phyloP scores from a whole-genome alignment of 805 yeast species.

The Sugiyamaella lignohabitans region DNA sequence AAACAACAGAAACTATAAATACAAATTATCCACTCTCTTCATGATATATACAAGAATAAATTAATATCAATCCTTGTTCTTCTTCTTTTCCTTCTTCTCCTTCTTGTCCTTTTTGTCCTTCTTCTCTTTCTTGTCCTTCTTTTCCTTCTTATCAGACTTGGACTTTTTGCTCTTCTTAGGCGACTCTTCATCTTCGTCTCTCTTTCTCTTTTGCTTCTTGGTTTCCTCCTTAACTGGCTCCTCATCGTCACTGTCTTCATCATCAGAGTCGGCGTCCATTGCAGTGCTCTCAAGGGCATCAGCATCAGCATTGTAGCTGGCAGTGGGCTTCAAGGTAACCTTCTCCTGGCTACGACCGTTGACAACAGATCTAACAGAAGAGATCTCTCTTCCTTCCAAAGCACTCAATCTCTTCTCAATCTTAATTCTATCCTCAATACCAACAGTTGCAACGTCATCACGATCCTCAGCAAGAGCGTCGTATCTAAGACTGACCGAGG shows the following conservation, averaged over 20 bases:
- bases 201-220: conserved; percentile 29
- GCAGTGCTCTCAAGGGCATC: conserved; percentile 68
- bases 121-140: conserved; percentile 46
- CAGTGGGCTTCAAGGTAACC: conserved; percentile 76
- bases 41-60: neutral
- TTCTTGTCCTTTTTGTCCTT: conserved; percentile 26
- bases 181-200: conserved; percentile 18
- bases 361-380: conserved; percentile 73
- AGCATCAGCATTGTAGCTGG: conserved; percentile 92
- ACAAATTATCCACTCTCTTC: conserved; percentile 25
- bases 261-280: conserved; percentile 73
- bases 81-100: conserved; percentile 40
- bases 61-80: conserved; percentile 28
- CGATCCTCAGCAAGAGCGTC: conserved; percentile 97
- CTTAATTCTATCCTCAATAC: conserved; percentile 83
- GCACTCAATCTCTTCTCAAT: conserved; percentile 92
- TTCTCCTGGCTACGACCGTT: conserved; percentile 70
- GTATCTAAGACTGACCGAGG: conserved; percentile 92
- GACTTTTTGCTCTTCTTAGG: conserved; percentile 30
- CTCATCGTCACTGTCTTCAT: conserved; percentile 54
- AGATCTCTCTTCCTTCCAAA: conserved; percentile 92
- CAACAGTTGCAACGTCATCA: conserved; percentile 83
- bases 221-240: conserved; percentile 29
- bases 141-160: conserved; percentile 35
- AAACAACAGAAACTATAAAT: conserved; percentile 6